Percentiles rank a stretch among this genome's conserved stretches.
phyloP scores from a whole-genome alignment of 257 asterid genomes.

The Solanum corneliomulleri region DNA sequence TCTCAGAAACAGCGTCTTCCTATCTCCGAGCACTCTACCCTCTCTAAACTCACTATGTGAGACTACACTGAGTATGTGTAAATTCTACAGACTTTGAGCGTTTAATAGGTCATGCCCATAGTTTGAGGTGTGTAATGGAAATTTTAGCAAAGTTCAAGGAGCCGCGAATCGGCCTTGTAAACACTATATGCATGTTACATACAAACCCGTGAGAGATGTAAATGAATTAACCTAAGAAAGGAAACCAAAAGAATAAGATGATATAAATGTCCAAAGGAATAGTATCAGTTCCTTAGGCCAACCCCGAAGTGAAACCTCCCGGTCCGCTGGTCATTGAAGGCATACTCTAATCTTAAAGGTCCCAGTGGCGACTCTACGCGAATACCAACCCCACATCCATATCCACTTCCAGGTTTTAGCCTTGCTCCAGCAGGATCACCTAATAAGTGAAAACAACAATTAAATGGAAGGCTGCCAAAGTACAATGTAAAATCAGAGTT shows the following conservation, averaged over 20 bases:
- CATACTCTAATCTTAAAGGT: conserved; percentile 89
- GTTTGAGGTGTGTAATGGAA: not conserved
- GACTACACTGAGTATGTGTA: not conserved
- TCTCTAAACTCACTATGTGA: not conserved
- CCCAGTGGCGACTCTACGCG: conserved; percentile 93
- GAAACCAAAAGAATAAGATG: not conserved
- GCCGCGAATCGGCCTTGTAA: not conserved
- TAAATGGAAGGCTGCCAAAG: not conserved
- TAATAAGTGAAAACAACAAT: conserved; percentile 2
- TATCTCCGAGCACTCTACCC: not conserved
- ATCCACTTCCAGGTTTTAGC: conserved; percentile 89
- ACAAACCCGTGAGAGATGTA: not conserved
- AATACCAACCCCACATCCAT: conserved; percentile 78
- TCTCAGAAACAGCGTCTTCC: not conserved
- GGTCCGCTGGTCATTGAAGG: conserved; percentile 62
- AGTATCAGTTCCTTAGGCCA: conserved; percentile 60
- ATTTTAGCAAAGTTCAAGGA: not conserved
- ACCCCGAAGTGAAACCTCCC: conserved; percentile 95
- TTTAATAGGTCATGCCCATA: not conserved
- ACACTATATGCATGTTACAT: not conserved
- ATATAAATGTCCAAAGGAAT: not conserved
- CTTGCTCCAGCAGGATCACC: conserved; percentile 99
- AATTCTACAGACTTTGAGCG: not conserved
- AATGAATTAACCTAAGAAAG: not conserved
- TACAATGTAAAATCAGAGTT: not conserved